Base-by-base conservation (phyloP, 306 rosid species). In the Rosa persica region DNA sequence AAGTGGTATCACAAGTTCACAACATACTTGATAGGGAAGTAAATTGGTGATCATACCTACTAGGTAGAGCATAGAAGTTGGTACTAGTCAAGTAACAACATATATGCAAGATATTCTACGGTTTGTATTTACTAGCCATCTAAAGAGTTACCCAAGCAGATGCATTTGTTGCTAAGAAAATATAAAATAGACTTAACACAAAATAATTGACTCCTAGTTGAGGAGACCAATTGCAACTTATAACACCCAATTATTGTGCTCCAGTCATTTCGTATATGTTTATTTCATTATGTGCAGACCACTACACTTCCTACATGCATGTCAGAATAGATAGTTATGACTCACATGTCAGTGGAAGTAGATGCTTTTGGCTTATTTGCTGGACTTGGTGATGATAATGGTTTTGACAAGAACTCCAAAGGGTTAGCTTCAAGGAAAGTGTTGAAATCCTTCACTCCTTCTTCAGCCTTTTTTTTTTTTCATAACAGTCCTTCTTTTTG, bases 381-480 rank as follows among this genome's bases (percentile, higher is more conserved):
- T 43, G 79, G 55, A 36, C 73, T 68, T 0, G 62, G 80, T 46
- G 78, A 73, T 73, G 76, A 64, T 11, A 80, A 54, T 13, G 71
- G 67, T 20, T 60, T 74, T 2, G 78, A 79, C 60, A 85, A 23
- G n/a, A 46, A 76, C 68, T 48, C 22, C 40, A 30, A 43, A 57
- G 19, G 17, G 67, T 66, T 22, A 27, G 62, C 76, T 75, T 76
- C 62, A 1, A 11, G 36, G 74, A 9, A 55, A n/a, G 39, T 36
- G 22, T 38, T 72, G 16, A 44, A 49, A 11, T 46, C 17, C 82
- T 81, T 85, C 66, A 23, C 19, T 23, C 7, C 19, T 3, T 23
- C 38, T 25, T 4, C 8, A 4, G 66, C 38, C 66, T 60, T 60
- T 60, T 4, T 10, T 60, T 60, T 60, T 38, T 60, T 60, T 38